phyloP scores from a whole-genome alignment of 306 rosid genomes.

The Quercus engelmannii region DNA sequence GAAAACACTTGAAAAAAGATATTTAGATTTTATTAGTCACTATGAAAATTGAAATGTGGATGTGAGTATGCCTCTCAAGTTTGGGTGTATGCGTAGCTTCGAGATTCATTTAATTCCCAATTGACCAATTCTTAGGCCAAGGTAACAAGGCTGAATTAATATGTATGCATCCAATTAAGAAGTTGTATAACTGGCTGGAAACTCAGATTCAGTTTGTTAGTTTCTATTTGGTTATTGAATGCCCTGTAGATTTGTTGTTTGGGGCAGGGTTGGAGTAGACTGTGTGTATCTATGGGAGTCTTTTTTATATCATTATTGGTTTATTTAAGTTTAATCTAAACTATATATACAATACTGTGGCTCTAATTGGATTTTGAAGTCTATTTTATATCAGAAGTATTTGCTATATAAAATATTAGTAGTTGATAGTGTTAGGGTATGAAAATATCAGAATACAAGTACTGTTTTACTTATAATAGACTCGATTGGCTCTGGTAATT shows the following conservation, averaged over 20 bases:
- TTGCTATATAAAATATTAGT: background rate
- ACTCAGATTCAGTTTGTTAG: background rate
- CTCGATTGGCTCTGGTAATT: no score
- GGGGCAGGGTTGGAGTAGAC: background rate
- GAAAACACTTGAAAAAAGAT: background rate
- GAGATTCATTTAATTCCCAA: background rate
- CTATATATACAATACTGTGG: background rate
- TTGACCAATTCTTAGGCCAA: background rate
- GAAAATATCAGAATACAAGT: background rate
- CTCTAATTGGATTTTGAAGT: background rate
- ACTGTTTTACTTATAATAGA: background rate
- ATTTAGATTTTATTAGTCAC: background rate
- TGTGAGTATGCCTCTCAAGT: background rate
- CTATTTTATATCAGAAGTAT: background rate
- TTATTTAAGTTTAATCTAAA: background rate
- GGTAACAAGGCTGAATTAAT: background rate
- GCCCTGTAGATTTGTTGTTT: background rate
- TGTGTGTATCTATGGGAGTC: background rate
- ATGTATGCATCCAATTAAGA: background rate
- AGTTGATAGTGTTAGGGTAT: background rate
- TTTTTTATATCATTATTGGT: background rate
- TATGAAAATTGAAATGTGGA: background rate
- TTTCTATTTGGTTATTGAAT: background rate
- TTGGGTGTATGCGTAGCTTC: background rate
- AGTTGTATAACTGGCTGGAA: background rate